Conservation (phyloP, 2,329 filamentous ascomycete species). For the Ceratocystis cubensis region DNA sequence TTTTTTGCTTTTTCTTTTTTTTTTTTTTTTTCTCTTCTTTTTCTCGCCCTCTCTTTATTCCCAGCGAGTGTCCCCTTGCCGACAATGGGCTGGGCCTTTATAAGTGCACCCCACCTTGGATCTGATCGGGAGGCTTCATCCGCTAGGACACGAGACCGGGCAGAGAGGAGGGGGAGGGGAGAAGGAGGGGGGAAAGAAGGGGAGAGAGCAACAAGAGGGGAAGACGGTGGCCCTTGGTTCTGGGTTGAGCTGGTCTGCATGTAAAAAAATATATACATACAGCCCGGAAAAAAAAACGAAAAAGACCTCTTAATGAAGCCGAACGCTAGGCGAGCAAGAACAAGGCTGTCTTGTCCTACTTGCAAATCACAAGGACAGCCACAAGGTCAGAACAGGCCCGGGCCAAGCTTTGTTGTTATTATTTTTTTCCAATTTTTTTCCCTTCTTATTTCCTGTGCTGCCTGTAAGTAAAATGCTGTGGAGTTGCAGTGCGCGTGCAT, state of each 20-base stretch:
- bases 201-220: background rate
- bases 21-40: background rate
- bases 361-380: constrained; percentile 5
- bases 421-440: background rate
- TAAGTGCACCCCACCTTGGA: background rate
- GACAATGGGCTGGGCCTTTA: background rate
- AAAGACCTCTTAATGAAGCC: background rate
- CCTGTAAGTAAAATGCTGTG: background rate
- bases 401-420: background rate
- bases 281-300: background rate
- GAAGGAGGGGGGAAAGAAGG: background rate
- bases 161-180: background rate
- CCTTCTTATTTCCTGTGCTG: background rate
- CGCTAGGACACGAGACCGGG: background rate
- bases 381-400: background rate
- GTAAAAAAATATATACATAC: too few relatives aligned
- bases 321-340: background rate
- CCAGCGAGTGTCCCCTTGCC: background rate
- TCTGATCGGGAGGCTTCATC: background rate
- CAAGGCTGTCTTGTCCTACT: constrained; percentile 5
- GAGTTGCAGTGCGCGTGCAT: background rate
- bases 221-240: too few relatives aligned
- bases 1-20: too few relatives aligned
- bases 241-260: too few relatives aligned
- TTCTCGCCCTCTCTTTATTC: background rate